These are phyloP conservation scores for Diaporthe sp. DNA, from an alignment of 2,329 filamentous ascomycete genomes.

Conservation along the genomic window DNA sequence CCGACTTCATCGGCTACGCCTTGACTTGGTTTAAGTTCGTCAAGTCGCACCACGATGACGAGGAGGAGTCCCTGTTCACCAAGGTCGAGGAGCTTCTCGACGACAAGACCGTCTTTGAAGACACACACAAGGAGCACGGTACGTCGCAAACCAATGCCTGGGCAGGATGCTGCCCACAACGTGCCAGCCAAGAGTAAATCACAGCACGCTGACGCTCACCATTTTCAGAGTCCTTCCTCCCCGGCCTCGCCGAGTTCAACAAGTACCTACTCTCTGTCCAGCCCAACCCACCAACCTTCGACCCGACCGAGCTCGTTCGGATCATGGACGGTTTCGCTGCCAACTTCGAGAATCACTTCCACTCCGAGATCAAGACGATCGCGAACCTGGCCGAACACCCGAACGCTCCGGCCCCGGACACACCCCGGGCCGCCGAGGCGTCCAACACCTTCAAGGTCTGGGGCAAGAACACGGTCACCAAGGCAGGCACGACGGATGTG, in stretches of 20 bases:
- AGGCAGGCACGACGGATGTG: slow-evolving; percentile 70
- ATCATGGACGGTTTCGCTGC: slow-evolving; percentile 66
- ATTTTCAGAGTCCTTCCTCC: slow-evolving; percentile 61
- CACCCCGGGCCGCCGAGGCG: slow-evolving; percentile 60
- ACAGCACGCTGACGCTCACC: not conserved
- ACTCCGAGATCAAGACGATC: slow-evolving; percentile 67
- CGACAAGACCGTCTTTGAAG: slow-evolving; percentile 64
- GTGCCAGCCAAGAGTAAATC: not conserved
- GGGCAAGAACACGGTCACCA: slow-evolving; percentile 74
- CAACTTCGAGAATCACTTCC: slow-evolving; percentile 68
- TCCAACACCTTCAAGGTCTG: slow-evolving; percentile 68
- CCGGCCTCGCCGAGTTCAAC: slow-evolving; percentile 64
- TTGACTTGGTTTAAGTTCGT: slow-evolving; percentile 72
- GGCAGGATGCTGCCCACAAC: not conserved
- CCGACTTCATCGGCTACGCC: slow-evolving; percentile 70
- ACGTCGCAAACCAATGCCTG: slow-evolving; percentile 39
- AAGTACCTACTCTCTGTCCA: slow-evolving; percentile 62
- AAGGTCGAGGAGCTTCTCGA: slow-evolving; percentile 65
- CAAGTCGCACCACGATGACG: slow-evolving; percentile 71
- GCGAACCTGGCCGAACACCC: slow-evolving; percentile 63
- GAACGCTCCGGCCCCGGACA: slow-evolving; percentile 62
- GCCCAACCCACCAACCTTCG: slow-evolving; percentile 57
- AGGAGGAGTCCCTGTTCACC: slow-evolving; percentile 69
- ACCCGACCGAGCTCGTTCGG: slow-evolving; percentile 58
- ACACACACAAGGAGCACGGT: slow-evolving; percentile 70